Percentiles rank a stretch among this genome's conserved stretches.
Evolutionary conservation across 768 basidiomycete species (phyloP).

Genomic region (Infundibulicybe gibba): DNA sequence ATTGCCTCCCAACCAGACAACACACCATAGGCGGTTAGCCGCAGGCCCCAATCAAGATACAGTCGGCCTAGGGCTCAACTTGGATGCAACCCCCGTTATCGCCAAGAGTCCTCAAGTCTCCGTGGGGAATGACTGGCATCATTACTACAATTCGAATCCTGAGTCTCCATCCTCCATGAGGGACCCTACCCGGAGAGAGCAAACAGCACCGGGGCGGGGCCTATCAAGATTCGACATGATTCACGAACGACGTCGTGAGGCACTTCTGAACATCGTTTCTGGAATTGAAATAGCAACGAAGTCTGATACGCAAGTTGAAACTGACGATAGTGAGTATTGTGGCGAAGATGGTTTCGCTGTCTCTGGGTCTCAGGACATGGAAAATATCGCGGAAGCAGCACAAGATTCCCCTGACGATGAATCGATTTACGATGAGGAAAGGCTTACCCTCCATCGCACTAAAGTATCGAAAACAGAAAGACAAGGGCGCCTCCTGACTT

Average conservation of each 20-base stretch:
- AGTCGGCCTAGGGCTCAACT: conserved; percentile 8
- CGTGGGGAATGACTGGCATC: conserved; percentile 15
- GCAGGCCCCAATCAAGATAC: conserved; percentile 3
- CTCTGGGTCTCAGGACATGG: conserved; percentile 21
- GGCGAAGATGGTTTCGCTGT: conserved; percentile 32
- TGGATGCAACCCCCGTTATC: not conserved
- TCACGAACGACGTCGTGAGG: conserved; percentile 26
- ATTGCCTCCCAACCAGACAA: not conserved
- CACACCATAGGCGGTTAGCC: not conserved
- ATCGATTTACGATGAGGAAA: conserved; percentile 17
- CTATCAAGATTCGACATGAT: conserved; percentile 6
- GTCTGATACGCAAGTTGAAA: conserved; percentile 4
- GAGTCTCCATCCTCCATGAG: not conserved
- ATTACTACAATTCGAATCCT: not conserved
- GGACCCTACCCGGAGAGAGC: not conserved
- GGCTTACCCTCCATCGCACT: not conserved
- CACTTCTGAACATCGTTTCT: conserved; percentile 31
- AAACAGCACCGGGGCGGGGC: not conserved
- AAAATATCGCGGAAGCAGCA: not conserved
- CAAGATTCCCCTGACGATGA: conserved; percentile 2
- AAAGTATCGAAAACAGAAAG: conserved; percentile 11
- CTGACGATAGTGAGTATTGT: conserved; percentile 25
- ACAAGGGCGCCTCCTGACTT: conserved; percentile 5
- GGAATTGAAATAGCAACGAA: conserved; percentile 15
- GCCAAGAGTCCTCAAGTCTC: conserved; percentile 4